Evolutionary conservation across 2,329 filamentous ascomycete genomes (phyloP).

Genomic region (Fusarium robinianum): DNA sequence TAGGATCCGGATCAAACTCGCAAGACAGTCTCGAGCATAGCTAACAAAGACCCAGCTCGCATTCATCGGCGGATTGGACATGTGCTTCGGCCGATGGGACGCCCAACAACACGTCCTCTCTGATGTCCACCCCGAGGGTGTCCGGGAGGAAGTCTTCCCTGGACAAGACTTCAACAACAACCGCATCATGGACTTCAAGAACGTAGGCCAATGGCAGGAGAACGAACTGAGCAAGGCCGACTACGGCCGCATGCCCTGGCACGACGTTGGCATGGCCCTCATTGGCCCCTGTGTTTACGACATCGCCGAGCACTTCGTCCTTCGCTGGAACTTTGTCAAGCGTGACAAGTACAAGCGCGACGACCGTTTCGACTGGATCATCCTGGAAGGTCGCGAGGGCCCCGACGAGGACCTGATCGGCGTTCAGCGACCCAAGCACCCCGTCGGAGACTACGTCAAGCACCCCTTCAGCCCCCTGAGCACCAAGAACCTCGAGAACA

Average conservation of each 20-base stretch:
- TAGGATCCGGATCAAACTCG: no score
- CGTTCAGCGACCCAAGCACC: conserved; percentile 86
- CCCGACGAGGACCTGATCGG: conserved; percentile 84
- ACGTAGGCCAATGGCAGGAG: conserved; percentile 87
- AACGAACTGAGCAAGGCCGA: conserved; percentile 92
- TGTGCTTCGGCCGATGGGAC: conserved; percentile 97
- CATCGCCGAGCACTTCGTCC: conserved; percentile 91
- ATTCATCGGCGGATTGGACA: conserved; percentile 91
- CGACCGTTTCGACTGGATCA: conserved; percentile 80
- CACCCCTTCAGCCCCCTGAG: conserved; percentile 76
- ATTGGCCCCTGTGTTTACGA: conserved; percentile 89
- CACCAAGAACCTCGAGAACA: conserved; percentile 64
- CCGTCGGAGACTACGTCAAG: conserved; percentile 82
- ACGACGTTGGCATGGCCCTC: conserved; percentile 92
- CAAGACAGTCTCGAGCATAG: no score
- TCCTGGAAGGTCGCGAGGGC: conserved; percentile 74
- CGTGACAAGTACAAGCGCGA: conserved; percentile 97
- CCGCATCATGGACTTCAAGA: conserved; percentile 92
- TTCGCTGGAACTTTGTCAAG: conserved; percentile 97
- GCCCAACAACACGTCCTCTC: conserved; percentile 80
- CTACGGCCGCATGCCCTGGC: conserved; percentile 96
- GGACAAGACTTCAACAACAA: conserved; percentile 99
- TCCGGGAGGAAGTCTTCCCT: conserved; percentile 84
- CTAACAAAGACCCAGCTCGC: no score
- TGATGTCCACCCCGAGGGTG: conserved; percentile 83